Conservation (phyloP, 2,329 filamentous ascomycete species). For the Neoascochyta sp. region DNA sequence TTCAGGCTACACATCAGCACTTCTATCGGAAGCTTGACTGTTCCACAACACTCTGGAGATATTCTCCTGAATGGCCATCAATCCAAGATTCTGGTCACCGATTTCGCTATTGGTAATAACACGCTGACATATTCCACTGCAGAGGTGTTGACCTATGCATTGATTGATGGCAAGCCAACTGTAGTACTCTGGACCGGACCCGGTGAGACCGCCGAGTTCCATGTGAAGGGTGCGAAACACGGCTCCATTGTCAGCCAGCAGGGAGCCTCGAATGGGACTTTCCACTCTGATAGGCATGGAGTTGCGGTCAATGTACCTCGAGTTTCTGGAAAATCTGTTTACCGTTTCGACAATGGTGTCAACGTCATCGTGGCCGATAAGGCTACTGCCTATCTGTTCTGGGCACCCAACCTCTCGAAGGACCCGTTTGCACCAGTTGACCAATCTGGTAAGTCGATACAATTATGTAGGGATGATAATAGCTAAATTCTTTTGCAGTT, state of each 20-base stretch:
- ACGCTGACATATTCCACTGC: slow-evolving; percentile 54
- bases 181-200: slow-evolving; percentile 40
- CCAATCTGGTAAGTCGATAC: slow-evolving; percentile 25
- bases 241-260: slow-evolving; percentile 41
- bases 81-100: slow-evolving; percentile 59
- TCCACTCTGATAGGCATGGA: slow-evolving; percentile 41
- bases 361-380: slow-evolving; percentile 39
- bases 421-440: slow-evolving; percentile 40
- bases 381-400: slow-evolving; percentile 37
- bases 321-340: slow-evolving; percentile 31
- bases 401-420: slow-evolving; percentile 39
- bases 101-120: slow-evolving; percentile 54
- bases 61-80: slow-evolving; percentile 59
- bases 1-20: slow-evolving; percentile 57
- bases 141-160: slow-evolving; percentile 48
- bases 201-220: slow-evolving; percentile 43
- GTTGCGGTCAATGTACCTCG: slow-evolving; percentile 31
- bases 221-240: slow-evolving; percentile 34
- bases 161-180: slow-evolving; percentile 37
- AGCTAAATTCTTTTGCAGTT: slow-evolving; percentile 17
- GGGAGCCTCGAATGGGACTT: slow-evolving; percentile 42
- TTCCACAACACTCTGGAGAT: slow-evolving; percentile 50
- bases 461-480: background rate
- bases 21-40: slow-evolving; percentile 51
- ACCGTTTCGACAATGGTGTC: slow-evolving; percentile 37